Evolutionary conservation across 164 flowering plant species (phyloP).

Genomic region (Vitis vinifera): DNA sequence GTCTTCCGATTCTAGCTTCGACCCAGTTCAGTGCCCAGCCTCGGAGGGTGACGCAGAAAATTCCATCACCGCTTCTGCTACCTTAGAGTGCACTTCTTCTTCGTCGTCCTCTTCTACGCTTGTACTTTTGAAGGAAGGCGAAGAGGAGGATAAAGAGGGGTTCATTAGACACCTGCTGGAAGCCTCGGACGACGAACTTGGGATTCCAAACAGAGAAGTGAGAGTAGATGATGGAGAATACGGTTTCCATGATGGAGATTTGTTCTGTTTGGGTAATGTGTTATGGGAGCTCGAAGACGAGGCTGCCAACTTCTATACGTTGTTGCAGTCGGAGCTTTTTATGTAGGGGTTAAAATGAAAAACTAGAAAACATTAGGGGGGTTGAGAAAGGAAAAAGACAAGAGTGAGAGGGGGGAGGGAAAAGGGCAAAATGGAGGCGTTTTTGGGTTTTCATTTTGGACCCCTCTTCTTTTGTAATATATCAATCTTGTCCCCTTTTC

Average conservation of each 20-base stretch:
- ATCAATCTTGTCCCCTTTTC: background rate
- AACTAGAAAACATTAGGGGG: conserved; percentile 13
- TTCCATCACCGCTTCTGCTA: background rate
- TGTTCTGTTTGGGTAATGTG: conserved; percentile 23
- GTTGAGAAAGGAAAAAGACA: background rate
- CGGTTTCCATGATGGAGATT: background rate
- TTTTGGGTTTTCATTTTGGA: conserved; percentile 22
- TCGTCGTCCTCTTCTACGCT: conserved; percentile 11
- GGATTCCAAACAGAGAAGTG: conserved; percentile 44
- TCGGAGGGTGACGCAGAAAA: conserved; percentile 13
- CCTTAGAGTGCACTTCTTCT: conserved; percentile 6
- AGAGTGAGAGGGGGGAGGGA: background rate
- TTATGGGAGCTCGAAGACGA: conserved; percentile 73
- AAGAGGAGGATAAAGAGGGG: conserved; percentile 32
- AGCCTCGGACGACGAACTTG: conserved; percentile 86
- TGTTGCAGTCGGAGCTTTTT: conserved; percentile 59
- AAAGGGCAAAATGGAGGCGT: background rate
- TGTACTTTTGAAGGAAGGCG: conserved; percentile 1
- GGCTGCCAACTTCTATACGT: conserved; percentile 52
- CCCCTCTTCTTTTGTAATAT: conserved; percentile 16
- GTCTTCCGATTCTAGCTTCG: conserved; percentile 17
- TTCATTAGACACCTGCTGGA: conserved; percentile 70
- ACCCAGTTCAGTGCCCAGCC: background rate
- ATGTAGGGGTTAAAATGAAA: conserved; percentile 32
- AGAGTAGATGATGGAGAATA: background rate